These are phyloP conservation scores for Colletotrichum spinosum DNA, from an alignment of 2,329 filamentous ascomycete species.

Conservation along the genomic window DNA sequence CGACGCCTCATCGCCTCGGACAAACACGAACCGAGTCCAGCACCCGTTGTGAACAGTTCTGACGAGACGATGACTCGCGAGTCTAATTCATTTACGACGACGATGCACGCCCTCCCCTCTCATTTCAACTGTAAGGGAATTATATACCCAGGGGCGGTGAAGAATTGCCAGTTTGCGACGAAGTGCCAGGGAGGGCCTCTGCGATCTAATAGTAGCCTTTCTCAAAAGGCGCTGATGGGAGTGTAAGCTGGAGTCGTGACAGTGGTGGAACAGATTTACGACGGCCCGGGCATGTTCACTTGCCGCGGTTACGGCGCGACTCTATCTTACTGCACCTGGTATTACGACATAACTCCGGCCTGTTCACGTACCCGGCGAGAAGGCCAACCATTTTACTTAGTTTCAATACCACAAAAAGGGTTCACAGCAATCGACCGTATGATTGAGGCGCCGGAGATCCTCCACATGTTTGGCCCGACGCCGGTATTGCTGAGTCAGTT, in stretches of 20 bases:
- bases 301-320: slow-evolving; percentile 5
- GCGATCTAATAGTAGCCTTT: slow-evolving; percentile 40
- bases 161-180: slow-evolving; percentile 44
- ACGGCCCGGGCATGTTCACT: slow-evolving; percentile 7
- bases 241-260: slow-evolving; percentile 2
- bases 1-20: slow-evolving; percentile 39
- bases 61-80: slow-evolving; percentile 40
- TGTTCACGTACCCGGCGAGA: slow-evolving; percentile 20
- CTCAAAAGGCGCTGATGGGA: slow-evolving; percentile 12
- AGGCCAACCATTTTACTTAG: slow-evolving; percentile 35
- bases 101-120: slow-evolving; percentile 46
- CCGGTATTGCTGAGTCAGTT: slow-evolving; percentile 19
- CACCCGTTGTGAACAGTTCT: slow-evolving; percentile 18
- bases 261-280: slow-evolving; percentile 9
- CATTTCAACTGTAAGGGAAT: slow-evolving; percentile 49
- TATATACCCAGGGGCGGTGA: slow-evolving; percentile 52
- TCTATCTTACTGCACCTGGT: slow-evolving; percentile 30
- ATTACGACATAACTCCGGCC: slow-evolving; percentile 29
- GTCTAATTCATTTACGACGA: slow-evolving; percentile 43
- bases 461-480: background rate
- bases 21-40: slow-evolving; percentile 26
- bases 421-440: background rate
- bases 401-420: slow-evolving; percentile 21
- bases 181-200: slow-evolving; percentile 45
- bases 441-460: background rate